Percentiles rank a stretch among this genome's conserved stretches.
These are phyloP conservation scores for Gynochthodes officinalis DNA, from an alignment of 257 asterid genomes.

Conservation along the genomic window DNA sequence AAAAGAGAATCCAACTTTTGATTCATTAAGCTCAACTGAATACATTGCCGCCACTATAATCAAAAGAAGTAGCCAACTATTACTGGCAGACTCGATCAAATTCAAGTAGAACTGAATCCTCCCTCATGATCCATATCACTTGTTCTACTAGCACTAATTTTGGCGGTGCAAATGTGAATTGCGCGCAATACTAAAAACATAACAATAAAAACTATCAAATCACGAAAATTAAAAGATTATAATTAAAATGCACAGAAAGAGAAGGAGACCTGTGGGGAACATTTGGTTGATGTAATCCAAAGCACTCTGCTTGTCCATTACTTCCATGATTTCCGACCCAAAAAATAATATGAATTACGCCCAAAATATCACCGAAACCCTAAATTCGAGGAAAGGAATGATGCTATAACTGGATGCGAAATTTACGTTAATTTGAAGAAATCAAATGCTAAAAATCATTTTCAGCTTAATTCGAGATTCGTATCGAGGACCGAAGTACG, in stretches of 20 bases:
- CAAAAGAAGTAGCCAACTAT: not conserved
- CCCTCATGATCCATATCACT: constrained; percentile 1
- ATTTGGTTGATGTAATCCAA: constrained; percentile 95
- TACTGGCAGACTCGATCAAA: not conserved
- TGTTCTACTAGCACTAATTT: not conserved
- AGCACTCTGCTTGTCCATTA: constrained; percentile 74
- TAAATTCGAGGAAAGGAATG: not conserved
- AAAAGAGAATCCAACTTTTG: not conserved
- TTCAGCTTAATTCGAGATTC: too few relatives aligned
- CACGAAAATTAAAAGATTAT: not conserved
- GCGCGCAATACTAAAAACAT: not conserved
- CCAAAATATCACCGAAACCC: not conserved
- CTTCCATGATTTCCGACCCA: constrained; percentile 50
- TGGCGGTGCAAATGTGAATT: not conserved
- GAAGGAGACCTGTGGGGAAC: constrained; percentile 79
- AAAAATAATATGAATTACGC: not conserved
- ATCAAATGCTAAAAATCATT: not conserved
- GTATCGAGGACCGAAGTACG: too few relatives aligned
- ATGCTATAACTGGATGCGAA: not conserved
- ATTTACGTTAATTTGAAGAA: not conserved
- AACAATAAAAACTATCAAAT: not conserved
- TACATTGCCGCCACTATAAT: not conserved
- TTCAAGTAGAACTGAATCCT: not conserved
- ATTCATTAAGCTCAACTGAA: not conserved
- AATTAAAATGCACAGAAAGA: not conserved